Evolutionary conservation across 495 filamentous ascomycete species (phyloP).

Genomic region (Penicillium alfredii): DNA sequence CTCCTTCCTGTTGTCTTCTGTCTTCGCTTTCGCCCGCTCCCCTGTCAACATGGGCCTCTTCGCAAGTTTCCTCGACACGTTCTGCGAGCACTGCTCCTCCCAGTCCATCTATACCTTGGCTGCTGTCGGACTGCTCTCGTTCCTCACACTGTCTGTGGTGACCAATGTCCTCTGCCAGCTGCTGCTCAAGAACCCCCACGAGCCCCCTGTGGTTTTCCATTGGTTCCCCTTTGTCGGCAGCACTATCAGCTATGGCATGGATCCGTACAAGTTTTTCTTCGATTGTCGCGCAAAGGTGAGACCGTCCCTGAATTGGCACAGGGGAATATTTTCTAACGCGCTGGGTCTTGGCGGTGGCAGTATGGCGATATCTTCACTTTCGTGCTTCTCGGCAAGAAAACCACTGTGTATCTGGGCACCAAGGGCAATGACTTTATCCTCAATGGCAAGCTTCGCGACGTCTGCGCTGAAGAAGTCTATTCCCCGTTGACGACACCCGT

Average conservation of each 20-base stretch:
- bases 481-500: constrained; percentile 55
- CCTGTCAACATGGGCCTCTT: constrained; percentile 34
- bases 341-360: constrained; percentile 22
- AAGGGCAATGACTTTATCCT: constrained; percentile 60
- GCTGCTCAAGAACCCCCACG: constrained; percentile 59
- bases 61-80: constrained; percentile 27
- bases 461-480: constrained; percentile 62
- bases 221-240: constrained; percentile 58
- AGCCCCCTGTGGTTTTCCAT: constrained; percentile 61
- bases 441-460: constrained; percentile 55
- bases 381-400: constrained; percentile 57
- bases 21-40: background rate
- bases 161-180: constrained; percentile 67
- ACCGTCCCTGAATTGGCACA: background rate
- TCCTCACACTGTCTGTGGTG: constrained; percentile 31
- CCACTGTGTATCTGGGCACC: constrained; percentile 55
- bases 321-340: constrained; percentile 9
- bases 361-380: constrained; percentile 65
- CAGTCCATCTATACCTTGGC: constrained; percentile 29
- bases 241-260: constrained; percentile 59
- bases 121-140: constrained; percentile 22
- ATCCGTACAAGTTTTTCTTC: constrained; percentile 59
- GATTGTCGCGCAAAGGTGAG: constrained; percentile 47
- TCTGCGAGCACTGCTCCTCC: constrained; percentile 38
- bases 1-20: constrained; percentile 1